phyloP scores from a whole-genome alignment of 2,329 filamentous ascomycete species.

The Aaosphaeria arxii region DNA sequence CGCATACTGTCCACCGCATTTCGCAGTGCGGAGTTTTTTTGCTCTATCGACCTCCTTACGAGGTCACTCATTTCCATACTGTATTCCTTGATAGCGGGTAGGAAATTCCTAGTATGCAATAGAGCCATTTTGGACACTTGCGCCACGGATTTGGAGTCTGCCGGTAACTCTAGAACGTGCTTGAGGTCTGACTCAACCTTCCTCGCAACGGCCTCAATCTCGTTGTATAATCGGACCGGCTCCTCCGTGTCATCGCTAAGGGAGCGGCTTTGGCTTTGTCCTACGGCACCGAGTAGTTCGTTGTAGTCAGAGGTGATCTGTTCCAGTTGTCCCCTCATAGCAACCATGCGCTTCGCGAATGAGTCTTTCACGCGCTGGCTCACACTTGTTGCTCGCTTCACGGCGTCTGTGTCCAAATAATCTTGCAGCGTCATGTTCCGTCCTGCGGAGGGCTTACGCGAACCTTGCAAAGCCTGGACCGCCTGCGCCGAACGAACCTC shows the following conservation, averaged over 20 bases:
- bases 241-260: conserved; percentile 60
- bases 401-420: conserved; percentile 72
- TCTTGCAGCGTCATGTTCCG: conserved; percentile 28
- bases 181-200: conserved; percentile 88
- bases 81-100: conserved; percentile 59
- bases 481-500: conserved; percentile 27
- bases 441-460: conserved; percentile 20
- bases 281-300: conserved; percentile 43
- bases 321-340: conserved; percentile 42
- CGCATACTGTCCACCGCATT: conserved; percentile 75
- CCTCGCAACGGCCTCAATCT: conserved; percentile 80
- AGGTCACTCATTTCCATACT: conserved; percentile 55
- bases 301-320: conserved; percentile 42
- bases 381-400: conserved; percentile 68
- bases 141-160: conserved; percentile 62
- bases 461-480: conserved; percentile 9
- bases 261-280: conserved; percentile 50
- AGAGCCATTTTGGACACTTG: conserved; percentile 64
- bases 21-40: conserved; percentile 65
- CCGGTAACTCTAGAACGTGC: conserved; percentile 66
- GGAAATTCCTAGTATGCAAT: conserved; percentile 60
- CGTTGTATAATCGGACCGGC: conserved; percentile 67
- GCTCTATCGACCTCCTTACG: conserved; percentile 52
- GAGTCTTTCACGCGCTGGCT: conserved; percentile 61
- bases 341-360: conserved; percentile 56